These are phyloP conservation scores for Clarireedia monteithiana DNA, from an alignment of 2,329 filamentous ascomycete species.

Conservation along the genomic window DNA sequence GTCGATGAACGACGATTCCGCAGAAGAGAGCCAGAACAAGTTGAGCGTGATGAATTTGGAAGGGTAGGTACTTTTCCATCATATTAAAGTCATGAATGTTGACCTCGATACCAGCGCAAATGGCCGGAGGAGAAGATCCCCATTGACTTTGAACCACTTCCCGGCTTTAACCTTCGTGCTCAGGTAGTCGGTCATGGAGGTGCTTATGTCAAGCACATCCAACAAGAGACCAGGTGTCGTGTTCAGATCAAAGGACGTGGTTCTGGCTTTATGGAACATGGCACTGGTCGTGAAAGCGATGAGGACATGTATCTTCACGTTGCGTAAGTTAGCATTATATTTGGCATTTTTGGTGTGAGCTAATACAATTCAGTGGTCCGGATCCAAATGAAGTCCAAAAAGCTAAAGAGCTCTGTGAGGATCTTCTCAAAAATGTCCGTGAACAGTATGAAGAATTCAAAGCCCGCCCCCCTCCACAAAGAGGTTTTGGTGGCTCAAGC, in stretches of 20 bases:
- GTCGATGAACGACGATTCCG: slow-evolving; percentile 92
- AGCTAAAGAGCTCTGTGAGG: slow-evolving; percentile 82
- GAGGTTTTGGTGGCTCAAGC: slow-evolving; percentile 42
- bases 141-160: slow-evolving; percentile 82
- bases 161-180: slow-evolving; percentile 90
- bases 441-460: slow-evolving; percentile 91
- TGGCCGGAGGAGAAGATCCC: slow-evolving; percentile 97
- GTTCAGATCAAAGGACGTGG: slow-evolving; percentile 97
- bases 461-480: slow-evolving; percentile 60
- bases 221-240: slow-evolving; percentile 87
- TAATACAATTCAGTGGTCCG: slow-evolving; percentile 56
- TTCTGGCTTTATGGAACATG: slow-evolving; percentile 86
- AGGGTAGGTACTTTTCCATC: slow-evolving; percentile 50
- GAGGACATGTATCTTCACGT: slow-evolving; percentile 97
- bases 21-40: slow-evolving; percentile 67
- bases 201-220: slow-evolving; percentile 96
- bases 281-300: slow-evolving; percentile 84
- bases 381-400: slow-evolving; percentile 78
- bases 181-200: slow-evolving; percentile 94
- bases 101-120: slow-evolving; percentile 61
- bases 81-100: slow-evolving; percentile 7
- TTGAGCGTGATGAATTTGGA: slow-evolving; percentile 86
- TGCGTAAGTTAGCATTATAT: slow-evolving; percentile 52
- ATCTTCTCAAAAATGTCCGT: slow-evolving; percentile 78
- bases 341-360: not conserved